These are phyloP conservation scores for Isoetes taiwanensis DNA, from an alignment of 75 land plant genomes.

Conservation along the genomic window DNA sequence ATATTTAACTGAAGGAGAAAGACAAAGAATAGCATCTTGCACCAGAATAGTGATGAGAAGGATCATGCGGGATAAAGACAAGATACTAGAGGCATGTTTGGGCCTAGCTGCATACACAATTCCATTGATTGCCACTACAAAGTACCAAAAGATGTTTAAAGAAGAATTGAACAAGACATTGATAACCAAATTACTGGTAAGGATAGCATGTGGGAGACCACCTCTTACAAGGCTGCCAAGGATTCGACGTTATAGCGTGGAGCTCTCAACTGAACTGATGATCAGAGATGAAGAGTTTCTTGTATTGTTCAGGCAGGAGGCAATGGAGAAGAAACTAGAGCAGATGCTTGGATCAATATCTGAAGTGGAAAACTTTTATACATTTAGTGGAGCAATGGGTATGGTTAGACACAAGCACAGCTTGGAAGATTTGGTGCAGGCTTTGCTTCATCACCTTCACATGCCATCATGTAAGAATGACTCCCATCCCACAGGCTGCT, in stretches of 20 bases:
- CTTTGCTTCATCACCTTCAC: no score
- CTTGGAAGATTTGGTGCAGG: constrained; percentile 11
- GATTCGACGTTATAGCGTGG: constrained; percentile 11
- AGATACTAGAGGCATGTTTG: constrained; percentile 14
- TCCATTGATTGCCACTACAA: neutral
- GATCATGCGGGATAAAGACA: neutral
- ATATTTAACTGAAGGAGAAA: constrained; percentile 15
- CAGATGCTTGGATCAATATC: constrained; percentile 8
- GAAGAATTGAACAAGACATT: no score
- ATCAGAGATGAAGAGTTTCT: constrained; percentile 3
- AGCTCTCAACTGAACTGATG: constrained; percentile 9
- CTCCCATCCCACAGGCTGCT: no score
- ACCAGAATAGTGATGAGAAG: neutral
- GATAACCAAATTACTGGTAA: no score
- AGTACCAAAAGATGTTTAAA: no score
- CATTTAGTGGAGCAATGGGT: constrained; percentile 13
- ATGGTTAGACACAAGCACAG: constrained; percentile 6
- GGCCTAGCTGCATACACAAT: constrained; percentile 16
- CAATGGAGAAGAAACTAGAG: neutral
- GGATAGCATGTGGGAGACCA: constrained; percentile 1
- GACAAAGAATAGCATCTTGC: neutral
- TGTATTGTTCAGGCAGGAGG: neutral
- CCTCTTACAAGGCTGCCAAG: constrained; percentile 6
- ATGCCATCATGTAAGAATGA: no score
- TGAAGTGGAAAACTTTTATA: constrained; percentile 14